phyloP scores from a whole-genome alignment of 495 filamentous ascomycete species.

The Aspergillus biplanus region DNA sequence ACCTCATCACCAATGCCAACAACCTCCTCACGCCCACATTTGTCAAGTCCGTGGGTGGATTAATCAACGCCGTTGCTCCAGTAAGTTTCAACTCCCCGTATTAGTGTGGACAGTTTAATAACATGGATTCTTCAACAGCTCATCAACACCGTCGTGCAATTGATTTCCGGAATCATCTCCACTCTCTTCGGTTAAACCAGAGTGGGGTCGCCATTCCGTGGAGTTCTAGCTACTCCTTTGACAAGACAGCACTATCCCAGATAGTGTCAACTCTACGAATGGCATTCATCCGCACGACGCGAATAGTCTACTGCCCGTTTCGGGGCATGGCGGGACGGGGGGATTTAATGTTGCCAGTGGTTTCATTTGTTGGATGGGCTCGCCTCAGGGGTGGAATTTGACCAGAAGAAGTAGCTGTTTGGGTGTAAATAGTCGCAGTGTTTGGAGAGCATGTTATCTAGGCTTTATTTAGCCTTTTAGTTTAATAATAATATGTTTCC shows the following conservation, averaged over 20 bases:
- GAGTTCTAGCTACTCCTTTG: background rate
- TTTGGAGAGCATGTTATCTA: slow-evolving; percentile 4
- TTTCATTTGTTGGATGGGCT: background rate
- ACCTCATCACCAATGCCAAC: background rate
- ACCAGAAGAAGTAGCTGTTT: background rate
- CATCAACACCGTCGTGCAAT: slow-evolving; percentile 4
- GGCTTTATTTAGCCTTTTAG: background rate
- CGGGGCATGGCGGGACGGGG: background rate
- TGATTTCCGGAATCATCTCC: slow-evolving; percentile 7
- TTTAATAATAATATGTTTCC: slow-evolving; percentile 10
- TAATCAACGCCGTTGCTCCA: slow-evolving; percentile 6
- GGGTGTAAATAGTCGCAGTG: slow-evolving; percentile 11
- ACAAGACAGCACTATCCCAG: slow-evolving; percentile 1
- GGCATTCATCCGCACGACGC: background rate
- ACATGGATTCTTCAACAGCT: background rate
- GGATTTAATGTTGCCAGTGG: background rate
- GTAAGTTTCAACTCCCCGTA: background rate
- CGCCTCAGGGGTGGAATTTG: background rate
- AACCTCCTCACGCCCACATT: background rate
- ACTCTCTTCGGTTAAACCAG: slow-evolving; percentile 3
- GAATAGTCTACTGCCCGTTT: background rate
- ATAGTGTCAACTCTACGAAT: slow-evolving; percentile 5
- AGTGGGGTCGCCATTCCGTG: background rate
- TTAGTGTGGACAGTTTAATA: background rate
- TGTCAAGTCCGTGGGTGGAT: background rate